Percentiles rank a stretch among this genome's conserved stretches.
Evolutionary conservation across 768 basidiomycete species (phyloP).

Genomic region (Lactarius evosmus): DNA sequence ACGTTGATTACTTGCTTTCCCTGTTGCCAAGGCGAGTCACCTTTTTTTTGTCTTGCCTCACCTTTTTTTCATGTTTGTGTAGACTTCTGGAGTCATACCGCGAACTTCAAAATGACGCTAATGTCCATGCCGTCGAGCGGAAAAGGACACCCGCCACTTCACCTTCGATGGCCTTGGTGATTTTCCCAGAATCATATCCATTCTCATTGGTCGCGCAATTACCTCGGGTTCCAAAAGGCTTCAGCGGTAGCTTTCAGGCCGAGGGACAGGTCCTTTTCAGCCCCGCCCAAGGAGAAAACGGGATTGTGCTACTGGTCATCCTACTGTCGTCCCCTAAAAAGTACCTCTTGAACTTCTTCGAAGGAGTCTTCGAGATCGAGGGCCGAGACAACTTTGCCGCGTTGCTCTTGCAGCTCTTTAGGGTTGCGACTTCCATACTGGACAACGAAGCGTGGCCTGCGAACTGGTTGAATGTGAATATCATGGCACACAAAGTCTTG

Average conservation of each 20-base stretch:
- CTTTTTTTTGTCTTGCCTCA: background rate
- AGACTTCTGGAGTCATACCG: slow-evolving; percentile 86
- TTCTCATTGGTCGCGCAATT: slow-evolving; percentile 74
- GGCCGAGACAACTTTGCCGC: slow-evolving; percentile 73
- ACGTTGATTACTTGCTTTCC: slow-evolving; percentile 80
- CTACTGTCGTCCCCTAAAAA: slow-evolving; percentile 76
- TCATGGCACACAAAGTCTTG: slow-evolving; percentile 82
- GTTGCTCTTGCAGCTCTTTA: slow-evolving; percentile 76
- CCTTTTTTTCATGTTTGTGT: slow-evolving; percentile 17
- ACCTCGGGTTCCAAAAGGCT: slow-evolving; percentile 50
- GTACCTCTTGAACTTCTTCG: slow-evolving; percentile 73
- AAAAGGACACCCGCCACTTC: slow-evolving; percentile 55
- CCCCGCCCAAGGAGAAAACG: slow-evolving; percentile 79
- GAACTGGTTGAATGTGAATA: slow-evolving; percentile 89
- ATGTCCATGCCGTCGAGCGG: slow-evolving; percentile 66
- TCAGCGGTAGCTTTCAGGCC: slow-evolving; percentile 39
- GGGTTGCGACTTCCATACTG: slow-evolving; percentile 74
- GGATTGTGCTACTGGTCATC: slow-evolving; percentile 78
- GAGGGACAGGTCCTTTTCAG: slow-evolving; percentile 59
- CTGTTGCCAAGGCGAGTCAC: slow-evolving; percentile 74
- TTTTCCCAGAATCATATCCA: slow-evolving; percentile 93
- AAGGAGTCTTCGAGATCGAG: slow-evolving; percentile 83
- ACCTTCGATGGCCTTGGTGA: slow-evolving; percentile 62
- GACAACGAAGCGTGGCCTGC: slow-evolving; percentile 85
- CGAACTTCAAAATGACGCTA: slow-evolving; percentile 70